Evolutionary conservation across 169 alveolate genomes (phyloP), one percentile per base, ranked within the genome.

Genomic region (Babesia divergens): DNA sequence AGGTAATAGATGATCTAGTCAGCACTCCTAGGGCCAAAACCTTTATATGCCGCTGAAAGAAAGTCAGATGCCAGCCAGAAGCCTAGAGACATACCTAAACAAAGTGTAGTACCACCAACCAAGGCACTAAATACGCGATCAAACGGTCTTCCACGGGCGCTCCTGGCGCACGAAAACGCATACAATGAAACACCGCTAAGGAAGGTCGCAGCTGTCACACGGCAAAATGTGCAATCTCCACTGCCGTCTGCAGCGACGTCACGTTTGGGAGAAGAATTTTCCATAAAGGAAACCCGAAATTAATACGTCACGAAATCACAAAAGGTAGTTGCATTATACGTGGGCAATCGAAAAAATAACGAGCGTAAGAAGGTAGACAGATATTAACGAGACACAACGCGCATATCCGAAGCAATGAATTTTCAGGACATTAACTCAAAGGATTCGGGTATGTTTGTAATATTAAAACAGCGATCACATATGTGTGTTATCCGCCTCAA

Each of bases 201-300:
- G 50, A 80, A 64, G 1, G 35, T n/a, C 16, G 88, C 70, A 6
- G 84, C 88, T 14, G 88, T 70, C 13, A 80, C 74, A 24, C 83
- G 65, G 68, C 88, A 80, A 18, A 80, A 56, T 34, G 77, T 54
- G 74, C 88, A 80, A 44, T 80, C 88, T 24, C 42, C 59, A 20
- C 59, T 20, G 56, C 52, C 16, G 24, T 34, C 22, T 13, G 4
- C 47, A 0, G 72, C n/a, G 6, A 28, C 59, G 6, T 6, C 37
- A 49, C 47, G n/a, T 13, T 46, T 24, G 13, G 35, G 20, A 35
- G 59, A 62, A 59, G 72, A 62, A 62, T 62, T 62, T 62, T 62
- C 72, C 72, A 43, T 62, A 46, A 31, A 62, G 62, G 18, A 44
- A 35, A 49, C 8, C 44, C 3, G 69, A 59, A n/a, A 9, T 29